Conservation (phyloP, 192 early-diverging fungal genomes). For the Kickxella alabastrina region DNA sequence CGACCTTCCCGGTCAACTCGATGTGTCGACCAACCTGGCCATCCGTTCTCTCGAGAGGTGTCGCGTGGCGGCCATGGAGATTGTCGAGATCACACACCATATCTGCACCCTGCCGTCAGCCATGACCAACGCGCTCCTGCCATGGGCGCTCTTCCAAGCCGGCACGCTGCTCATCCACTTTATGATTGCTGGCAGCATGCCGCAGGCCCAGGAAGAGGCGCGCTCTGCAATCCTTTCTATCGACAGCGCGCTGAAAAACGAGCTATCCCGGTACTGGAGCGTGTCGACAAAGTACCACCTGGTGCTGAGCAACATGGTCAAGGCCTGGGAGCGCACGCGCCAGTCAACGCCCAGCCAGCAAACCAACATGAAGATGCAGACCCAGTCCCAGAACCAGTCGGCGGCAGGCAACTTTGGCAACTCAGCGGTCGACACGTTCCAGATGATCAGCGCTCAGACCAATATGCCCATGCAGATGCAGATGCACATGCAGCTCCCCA, state of each 20-base stretch:
- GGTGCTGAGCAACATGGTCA: conserved; percentile 48
- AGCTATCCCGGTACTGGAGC: conserved; percentile 50
- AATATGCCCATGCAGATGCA: conserved; percentile 44
- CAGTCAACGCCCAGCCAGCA: conserved; percentile 36
- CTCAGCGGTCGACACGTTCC: conserved; percentile 21
- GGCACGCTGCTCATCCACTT: conserved; percentile 53
- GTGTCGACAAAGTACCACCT: conserved; percentile 50
- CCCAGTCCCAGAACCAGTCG: not conserved
- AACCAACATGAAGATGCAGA: conserved; percentile 11
- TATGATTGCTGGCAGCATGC: conserved; percentile 49
- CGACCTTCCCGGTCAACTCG: conserved; percentile 39
- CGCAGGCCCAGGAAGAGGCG: conserved; percentile 49
- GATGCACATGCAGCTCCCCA: conserved; percentile 37
- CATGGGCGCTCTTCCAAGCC: conserved; percentile 52
- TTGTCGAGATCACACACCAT: conserved; percentile 47
- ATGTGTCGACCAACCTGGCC: conserved; percentile 44
- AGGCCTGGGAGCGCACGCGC: conserved; percentile 51
- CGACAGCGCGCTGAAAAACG: conserved; percentile 39
- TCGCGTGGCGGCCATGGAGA: conserved; percentile 45
- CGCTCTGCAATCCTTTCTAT: conserved; percentile 43
- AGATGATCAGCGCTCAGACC: conserved; percentile 15
- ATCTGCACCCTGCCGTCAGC: conserved; percentile 41
- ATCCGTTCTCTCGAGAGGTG: conserved; percentile 49
- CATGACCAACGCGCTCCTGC: conserved; percentile 46
- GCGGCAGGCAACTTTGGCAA: conserved; percentile 2